Conservation (phyloP, 768 basidiomycete species). For the Podaxis sp. region DNA sequence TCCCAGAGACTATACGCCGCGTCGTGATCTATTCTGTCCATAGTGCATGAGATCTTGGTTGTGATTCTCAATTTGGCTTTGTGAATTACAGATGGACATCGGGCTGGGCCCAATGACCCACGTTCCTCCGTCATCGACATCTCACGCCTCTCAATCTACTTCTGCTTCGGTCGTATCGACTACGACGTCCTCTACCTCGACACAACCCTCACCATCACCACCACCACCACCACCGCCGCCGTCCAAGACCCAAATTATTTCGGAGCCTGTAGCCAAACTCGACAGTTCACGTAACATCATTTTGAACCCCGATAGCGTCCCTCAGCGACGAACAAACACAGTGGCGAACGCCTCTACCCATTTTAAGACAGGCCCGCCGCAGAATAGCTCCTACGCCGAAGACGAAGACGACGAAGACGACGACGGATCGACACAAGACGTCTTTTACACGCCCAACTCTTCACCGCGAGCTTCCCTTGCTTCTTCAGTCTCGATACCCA, state of each 20-base stretch:
- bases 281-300: conserved; percentile 13
- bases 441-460: conserved; percentile 64
- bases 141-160: conserved; percentile 9
- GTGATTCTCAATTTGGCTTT: conserved; percentile 8
- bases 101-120: conserved; percentile 9
- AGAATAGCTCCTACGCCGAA: not conserved
- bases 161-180: conserved; percentile 7
- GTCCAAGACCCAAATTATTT: not conserved
- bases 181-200: not conserved
- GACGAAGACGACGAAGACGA: conserved; percentile 14
- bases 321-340: conserved; percentile 4
- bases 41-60: not conserved
- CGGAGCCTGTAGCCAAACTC: not conserved
- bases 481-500: conserved; percentile 27
- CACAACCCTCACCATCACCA: not conserved
- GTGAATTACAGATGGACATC: conserved; percentile 3
- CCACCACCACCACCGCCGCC: conserved; percentile 2
- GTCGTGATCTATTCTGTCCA: not conserved
- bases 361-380: conserved; percentile 22
- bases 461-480: conserved; percentile 53
- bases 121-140: conserved; percentile 4
- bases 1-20: not conserved
- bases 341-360: conserved; percentile 15
- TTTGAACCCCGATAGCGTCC: not conserved
- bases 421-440: conserved; percentile 31